Base-by-base conservation (phyloP, 1,284 basidiomycete species). In the Trametes polyzona region DNA sequence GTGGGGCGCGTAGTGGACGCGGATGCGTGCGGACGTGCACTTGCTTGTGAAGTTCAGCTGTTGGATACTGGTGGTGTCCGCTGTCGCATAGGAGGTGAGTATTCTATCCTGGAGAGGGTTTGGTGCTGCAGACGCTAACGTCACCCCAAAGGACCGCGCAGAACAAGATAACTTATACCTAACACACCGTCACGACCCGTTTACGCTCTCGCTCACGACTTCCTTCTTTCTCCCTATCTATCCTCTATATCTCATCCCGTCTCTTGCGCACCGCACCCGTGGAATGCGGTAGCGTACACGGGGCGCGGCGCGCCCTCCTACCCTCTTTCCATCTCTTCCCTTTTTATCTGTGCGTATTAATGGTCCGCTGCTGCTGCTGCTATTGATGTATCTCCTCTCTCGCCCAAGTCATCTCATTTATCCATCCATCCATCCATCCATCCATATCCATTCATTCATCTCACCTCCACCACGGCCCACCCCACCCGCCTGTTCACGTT, bases 1-100 rank as follows among this genome's bases (percentile, higher is more conserved):
- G 50, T 70, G 69, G 69, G 67, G 67, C 10, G 66, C 63, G 24
- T 69, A 61, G 53, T 33, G 16, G 5, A 14, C 7, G 6, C 21
- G 46, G 8, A 23, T 10, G 6, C 10, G 11, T 14, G 12, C 21
- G 17, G 9, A 9, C n/a, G n/a, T 30, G 3, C 21, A 17, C 14
- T 16, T 29, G 11, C n/a, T 4, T 30, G 26, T 5, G 32, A 29
- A n/a, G 14, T 40, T 12, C 3, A n/a, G n/a, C n/a, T n/a, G n/a
- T 6, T 32, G 9, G 14, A 6, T 32, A 3, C 14, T 37, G 33
- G 23, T 37, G 33, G 32, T 12, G 29, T 17, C 17, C n/a, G 3
- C 12, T 16, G 21, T 23, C 27, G 37, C 14, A 19, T 11, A 11
- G 27, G 10, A 32, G 48, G 48, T 50, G 37, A 40, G 47, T n/a